phyloP scores from a whole-genome alignment of 306 rosid genomes.

The Ormosia emarginata region DNA sequence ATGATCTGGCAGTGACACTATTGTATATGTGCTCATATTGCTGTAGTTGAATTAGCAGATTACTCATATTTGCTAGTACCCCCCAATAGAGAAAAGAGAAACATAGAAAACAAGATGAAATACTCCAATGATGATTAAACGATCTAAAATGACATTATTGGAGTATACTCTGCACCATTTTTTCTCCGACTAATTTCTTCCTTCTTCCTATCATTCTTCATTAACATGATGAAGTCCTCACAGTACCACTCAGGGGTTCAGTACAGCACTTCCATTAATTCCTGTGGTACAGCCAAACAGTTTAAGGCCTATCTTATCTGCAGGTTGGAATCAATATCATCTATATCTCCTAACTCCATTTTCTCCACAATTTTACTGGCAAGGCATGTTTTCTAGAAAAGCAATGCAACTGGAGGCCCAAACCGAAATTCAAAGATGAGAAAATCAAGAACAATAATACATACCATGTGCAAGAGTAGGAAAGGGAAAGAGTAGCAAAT shows the following conservation, averaged over 20 bases:
- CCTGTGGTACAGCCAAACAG: background rate
- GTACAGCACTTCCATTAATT: background rate
- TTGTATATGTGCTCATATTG: background rate
- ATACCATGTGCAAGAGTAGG: conserved; percentile 36
- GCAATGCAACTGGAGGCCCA: background rate
- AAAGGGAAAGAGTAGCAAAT: conserved; percentile 50
- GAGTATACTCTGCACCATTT: background rate
- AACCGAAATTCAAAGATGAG: background rate
- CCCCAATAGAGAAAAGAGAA: background rate
- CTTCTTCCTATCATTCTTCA: background rate
- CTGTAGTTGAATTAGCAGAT: background rate
- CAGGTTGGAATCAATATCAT: background rate
- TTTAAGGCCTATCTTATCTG: background rate
- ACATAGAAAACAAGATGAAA: background rate
- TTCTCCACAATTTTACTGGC: background rate
- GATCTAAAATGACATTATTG: background rate
- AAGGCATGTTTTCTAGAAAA: background rate
- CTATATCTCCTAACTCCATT: background rate
- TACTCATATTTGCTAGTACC: background rate
- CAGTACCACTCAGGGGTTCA: background rate
- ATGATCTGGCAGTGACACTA: background rate
- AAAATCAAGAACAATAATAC: background rate
- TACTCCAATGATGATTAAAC: background rate
- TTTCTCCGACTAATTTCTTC: background rate
- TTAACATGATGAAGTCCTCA: background rate